A percentile compares a stretch with the other conserved stretches of the same genome.
Evolutionary conservation across 176 grass and related monocot genomes (phyloP).

Genomic region (Carex cristatella): DNA sequence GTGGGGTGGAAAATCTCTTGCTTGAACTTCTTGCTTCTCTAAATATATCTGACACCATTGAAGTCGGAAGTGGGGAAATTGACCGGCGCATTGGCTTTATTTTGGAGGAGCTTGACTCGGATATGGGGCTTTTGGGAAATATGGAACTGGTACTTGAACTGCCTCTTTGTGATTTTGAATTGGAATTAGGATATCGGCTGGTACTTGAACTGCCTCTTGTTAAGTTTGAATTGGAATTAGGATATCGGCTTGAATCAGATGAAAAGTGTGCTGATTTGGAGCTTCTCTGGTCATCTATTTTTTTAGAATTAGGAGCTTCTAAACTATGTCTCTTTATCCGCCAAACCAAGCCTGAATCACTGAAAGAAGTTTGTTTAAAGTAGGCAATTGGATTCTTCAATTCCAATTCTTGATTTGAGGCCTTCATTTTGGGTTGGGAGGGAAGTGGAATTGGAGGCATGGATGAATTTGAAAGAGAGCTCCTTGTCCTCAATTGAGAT

Average conservation of each 20-base stretch:
- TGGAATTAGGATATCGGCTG: neutral
- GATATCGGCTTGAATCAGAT: neutral
- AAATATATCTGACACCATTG: slow-evolving; percentile 58
- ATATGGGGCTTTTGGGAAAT: slow-evolving; percentile 3
- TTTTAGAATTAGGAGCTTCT: slow-evolving; percentile 21
- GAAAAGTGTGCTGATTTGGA: slow-evolving; percentile 7
- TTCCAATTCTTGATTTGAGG: slow-evolving; percentile 2
- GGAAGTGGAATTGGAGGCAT: slow-evolving; percentile 31
- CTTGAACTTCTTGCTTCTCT: slow-evolving; percentile 66
- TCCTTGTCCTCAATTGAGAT: neutral
- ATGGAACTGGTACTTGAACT: slow-evolving; percentile 4
- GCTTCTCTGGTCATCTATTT: neutral
- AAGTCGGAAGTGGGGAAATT: slow-evolving; percentile 48
- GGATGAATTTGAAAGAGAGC: slow-evolving; percentile 6
- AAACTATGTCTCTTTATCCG: slow-evolving; percentile 8
- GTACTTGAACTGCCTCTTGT: neutral
- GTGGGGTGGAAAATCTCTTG: slow-evolving; percentile 81
- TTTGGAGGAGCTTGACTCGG: slow-evolving; percentile 15
- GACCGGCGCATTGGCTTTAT: slow-evolving; percentile 44
- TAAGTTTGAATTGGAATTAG: slow-evolving; percentile 5
- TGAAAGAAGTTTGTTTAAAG: slow-evolving; percentile 3
- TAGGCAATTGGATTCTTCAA: slow-evolving; percentile 26
- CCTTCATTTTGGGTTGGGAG: slow-evolving; percentile 26
- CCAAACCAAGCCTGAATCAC: slow-evolving; percentile 6
- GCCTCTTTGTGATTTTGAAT: neutral